Evolutionary conservation across 108 stramenopile species (phyloP).

Genomic region (Cylindrotheca fusiformis): DNA sequence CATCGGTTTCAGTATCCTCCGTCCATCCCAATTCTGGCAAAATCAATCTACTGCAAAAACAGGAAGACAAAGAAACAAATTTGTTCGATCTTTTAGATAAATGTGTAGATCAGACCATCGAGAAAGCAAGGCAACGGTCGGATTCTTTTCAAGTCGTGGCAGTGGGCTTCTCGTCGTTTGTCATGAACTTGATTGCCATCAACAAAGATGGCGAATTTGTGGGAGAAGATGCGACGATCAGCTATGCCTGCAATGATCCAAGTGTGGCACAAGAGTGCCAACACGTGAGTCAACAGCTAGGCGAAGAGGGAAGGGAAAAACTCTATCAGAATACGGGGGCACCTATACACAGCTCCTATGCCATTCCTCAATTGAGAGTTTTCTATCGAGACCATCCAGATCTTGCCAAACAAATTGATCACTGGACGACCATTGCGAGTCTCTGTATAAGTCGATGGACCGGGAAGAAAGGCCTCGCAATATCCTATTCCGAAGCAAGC

Average conservation of each 20-base stretch:
- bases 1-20: conserved; percentile 21
- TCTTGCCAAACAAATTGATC: not conserved
- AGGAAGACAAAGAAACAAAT: conserved; percentile 8
- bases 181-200: conserved; percentile 79
- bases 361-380: conserved; percentile 63
- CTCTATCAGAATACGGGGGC: conserved; percentile 73
- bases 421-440: conserved; percentile 68
- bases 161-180: conserved; percentile 79
- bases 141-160: conserved; percentile 43
- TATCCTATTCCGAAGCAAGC: conserved; percentile 83
- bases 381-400: conserved; percentile 40
- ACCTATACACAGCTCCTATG: conserved; percentile 75
- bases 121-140: not conserved
- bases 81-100: conserved; percentile 53
- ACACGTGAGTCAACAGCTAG: conserved; percentile 5
- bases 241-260: conserved; percentile 72
- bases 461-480: conserved; percentile 42
- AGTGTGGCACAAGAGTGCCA: conserved; percentile 58
- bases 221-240: conserved; percentile 53
- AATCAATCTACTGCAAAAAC: conserved; percentile 19
- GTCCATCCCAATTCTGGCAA: conserved; percentile 55
- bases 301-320: conserved; percentile 19
- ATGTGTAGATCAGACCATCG: conserved; percentile 53
- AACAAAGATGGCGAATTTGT: conserved; percentile 39
- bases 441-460: conserved; percentile 67